These are phyloP conservation scores for Cairneyella variabilis DNA, from an alignment of 495 filamentous ascomycete species.

Conservation along the genomic window DNA sequence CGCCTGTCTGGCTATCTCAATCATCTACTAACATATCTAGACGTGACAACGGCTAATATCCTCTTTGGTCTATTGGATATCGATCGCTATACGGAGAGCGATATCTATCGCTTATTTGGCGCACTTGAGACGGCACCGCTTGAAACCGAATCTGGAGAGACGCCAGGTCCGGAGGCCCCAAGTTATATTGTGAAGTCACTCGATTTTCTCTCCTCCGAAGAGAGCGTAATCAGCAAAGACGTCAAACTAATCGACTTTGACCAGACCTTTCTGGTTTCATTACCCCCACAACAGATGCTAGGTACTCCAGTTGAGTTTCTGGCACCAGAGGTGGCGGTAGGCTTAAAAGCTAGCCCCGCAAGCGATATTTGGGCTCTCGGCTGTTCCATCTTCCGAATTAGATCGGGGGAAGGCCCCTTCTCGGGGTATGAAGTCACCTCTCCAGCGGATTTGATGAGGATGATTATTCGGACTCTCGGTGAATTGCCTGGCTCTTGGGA, in stretches of 20 bases:
- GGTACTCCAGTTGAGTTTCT: constrained; percentile 24
- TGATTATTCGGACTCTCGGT: constrained; percentile 20
- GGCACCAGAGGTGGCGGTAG: constrained; percentile 24
- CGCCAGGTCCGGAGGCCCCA: constrained; percentile 20
- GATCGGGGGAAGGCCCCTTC: constrained; percentile 22
- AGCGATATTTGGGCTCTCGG: constrained; percentile 26
- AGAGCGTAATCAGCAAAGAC: constrained; percentile 19
- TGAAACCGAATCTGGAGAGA: constrained; percentile 21
- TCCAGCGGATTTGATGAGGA: constrained; percentile 15
- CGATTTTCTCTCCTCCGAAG: constrained; percentile 20
- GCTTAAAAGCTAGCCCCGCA: constrained; percentile 18
- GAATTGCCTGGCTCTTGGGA: constrained; percentile 19
- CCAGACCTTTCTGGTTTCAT: constrained; percentile 20
- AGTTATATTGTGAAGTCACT: constrained; percentile 21
- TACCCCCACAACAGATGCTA: constrained; percentile 19
- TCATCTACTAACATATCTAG: constrained; percentile 17
- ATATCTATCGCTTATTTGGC: constrained; percentile 24
- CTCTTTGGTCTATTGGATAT: constrained; percentile 18
- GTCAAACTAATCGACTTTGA: constrained; percentile 25
- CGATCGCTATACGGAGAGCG: constrained; percentile 12
- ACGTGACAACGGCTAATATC: constrained; percentile 24
- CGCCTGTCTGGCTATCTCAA: constrained; percentile 10
- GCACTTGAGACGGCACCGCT: constrained; percentile 14
- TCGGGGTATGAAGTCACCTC: constrained; percentile 16
- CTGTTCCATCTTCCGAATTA: constrained; percentile 23